Evolutionary conservation across 2,329 filamentous ascomycete genomes (phyloP), one percentile per base, ranked within the genome.

Genomic region (Malbranchea zuffiana): DNA sequence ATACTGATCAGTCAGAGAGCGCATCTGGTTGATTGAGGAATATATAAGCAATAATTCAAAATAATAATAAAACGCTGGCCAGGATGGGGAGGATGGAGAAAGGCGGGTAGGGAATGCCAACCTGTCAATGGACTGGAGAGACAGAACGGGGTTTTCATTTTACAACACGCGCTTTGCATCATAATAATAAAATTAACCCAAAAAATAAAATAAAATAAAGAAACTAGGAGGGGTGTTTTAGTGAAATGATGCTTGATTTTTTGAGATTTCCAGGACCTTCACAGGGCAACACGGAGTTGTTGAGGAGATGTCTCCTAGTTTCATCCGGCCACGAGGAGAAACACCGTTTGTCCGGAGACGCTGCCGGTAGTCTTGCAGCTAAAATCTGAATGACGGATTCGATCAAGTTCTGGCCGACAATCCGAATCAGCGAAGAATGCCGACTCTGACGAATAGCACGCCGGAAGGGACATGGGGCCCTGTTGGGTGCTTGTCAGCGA

Each of bases 281-380:
- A n/a, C n/a, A n/a, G n/a, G n/a, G n/a, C n/a, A n/a, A n/a, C n/a
- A n/a, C n/a, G n/a, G n/a, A n/a, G n/a, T n/a, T n/a, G n/a, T n/a
- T n/a, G n/a, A n/a, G n/a, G n/a, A n/a, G n/a, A n/a, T n/a, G n/a
- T n/a, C n/a, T n/a, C n/a, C n/a, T n/a, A n/a, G n/a, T n/a, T 35
- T 35, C 18, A 25, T 24, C 12, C 25, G 20, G 33, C 34, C 34
- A 34, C 35, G 35, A 41, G 35, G 33, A 41, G 35, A 38, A 34
- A 39, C 31, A 32, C 31, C 36, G 35, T 39, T 32, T 36, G 32
- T 15, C 29, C 40, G 40, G 40, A 36, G 37, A 35, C 15, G 32
- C 40, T 40, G 40, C 37, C 32, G 28, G 36, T 39, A 37, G 37
- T 37, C 30, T 39, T 36, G 32, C 23, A 35, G 37, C 37, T 43